phyloP scores from a whole-genome alignment of 352 stramenopile species.

The Pythium chondricola region DNA sequence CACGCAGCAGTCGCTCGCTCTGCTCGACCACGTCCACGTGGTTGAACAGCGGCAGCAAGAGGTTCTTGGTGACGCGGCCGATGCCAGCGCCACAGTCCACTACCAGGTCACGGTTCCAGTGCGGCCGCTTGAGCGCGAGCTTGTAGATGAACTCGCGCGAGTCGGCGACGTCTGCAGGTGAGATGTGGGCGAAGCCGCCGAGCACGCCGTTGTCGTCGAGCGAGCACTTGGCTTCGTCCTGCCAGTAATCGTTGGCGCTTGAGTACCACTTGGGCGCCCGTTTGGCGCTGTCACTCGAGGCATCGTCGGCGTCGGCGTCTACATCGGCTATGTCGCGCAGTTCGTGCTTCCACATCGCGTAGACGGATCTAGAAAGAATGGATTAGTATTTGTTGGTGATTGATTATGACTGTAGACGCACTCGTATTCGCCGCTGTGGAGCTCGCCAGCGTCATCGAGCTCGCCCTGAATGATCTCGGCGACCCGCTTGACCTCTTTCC shows the following conservation, averaged over 20 bases:
- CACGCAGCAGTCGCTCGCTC: constrained; percentile 85
- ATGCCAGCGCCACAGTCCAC: constrained; percentile 91
- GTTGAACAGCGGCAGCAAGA: constrained; percentile 87
- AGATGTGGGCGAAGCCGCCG: constrained; percentile 86
- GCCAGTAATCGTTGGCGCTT: constrained; percentile 72
- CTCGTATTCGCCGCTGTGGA: constrained; percentile 63
- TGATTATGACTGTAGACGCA: constrained; percentile 5
- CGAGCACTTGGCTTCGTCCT: constrained; percentile 89
- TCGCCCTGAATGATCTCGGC: constrained; percentile 50
- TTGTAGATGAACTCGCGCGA: constrained; percentile 53
- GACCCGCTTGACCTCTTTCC: constrained; percentile 44
- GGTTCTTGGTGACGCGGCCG: constrained; percentile 91
- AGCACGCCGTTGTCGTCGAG: constrained; percentile 92
- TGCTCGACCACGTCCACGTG: constrained; percentile 94
- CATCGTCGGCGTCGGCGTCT: constrained; percentile 3
- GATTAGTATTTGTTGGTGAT: background rate
- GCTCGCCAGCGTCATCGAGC: constrained; percentile 44
- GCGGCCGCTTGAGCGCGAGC: constrained; percentile 34
- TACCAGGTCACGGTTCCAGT: constrained; percentile 38
- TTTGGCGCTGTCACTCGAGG: background rate
- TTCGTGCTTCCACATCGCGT: constrained; percentile 68
- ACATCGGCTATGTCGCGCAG: constrained; percentile 45
- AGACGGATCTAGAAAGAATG: constrained; percentile 38
- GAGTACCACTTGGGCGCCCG: constrained; percentile 52
- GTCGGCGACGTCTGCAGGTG: constrained; percentile 68